Base-by-base conservation (phyloP, 805 yeast species). In the Candida adriatica region DNA sequence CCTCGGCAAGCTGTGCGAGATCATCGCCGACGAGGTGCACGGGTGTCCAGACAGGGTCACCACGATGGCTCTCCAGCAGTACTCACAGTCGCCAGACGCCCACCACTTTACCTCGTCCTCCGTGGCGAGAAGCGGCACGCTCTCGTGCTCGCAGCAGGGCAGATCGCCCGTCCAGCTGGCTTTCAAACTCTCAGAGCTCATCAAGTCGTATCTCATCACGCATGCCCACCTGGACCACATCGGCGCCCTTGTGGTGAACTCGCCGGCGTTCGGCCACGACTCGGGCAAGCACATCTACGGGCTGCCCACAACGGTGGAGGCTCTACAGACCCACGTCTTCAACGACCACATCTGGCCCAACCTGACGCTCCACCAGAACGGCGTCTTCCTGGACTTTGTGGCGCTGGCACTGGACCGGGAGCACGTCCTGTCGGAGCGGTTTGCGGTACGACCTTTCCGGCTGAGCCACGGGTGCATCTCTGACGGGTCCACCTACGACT, bases 221-320 rank as follows among this genome's bases (percentile, higher is more conserved):
- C 96, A 87, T 55, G 73, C 90, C 0, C 96, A 87, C 55, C 50
- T 87, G 31, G 96, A 87, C 53, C 96, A 87, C 52, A 64, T 85
- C 10, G 51, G 70, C 8, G 83, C 80, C 0, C 49, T 87, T 29
- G 73, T 79, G 0, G 57, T 87, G 31, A 86, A 86, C 49, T 73
- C 88, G 3, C 84, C 95, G 0, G 64, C 68, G 11, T 65, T 71
- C 41, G 37, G 50, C 8, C 29, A 38, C 13, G 31, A 41, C 9
- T 41, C 48, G 6, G 53, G 57, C 2, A 78, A 71, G 46, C 45
- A 47, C 4, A 50, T 85, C 4, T 70, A 63, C 39, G 94, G 86
- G 0, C 55, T 75, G 3, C 41, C 49, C 0, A 54, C 61, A 17
- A 77, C 90, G 0, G 58, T 75, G 2, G 56, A 64, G 6, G 69